Conservation (phyloP, 495 filamentous ascomycete species). For the Aspergillus carlsbadensis region DNA sequence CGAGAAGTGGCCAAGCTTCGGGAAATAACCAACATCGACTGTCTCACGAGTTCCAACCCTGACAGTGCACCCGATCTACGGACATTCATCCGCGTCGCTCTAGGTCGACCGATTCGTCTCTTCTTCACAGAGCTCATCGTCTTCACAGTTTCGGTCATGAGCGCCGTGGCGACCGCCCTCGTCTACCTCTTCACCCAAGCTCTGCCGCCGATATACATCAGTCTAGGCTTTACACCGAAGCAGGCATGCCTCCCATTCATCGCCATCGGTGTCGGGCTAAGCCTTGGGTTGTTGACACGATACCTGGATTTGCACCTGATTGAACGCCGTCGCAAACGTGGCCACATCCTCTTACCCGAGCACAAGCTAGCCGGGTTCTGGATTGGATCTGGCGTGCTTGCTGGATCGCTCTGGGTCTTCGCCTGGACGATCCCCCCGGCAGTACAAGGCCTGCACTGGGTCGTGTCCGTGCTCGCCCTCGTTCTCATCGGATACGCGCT, state of each 20-base stretch:
- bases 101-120: conserved; percentile 43
- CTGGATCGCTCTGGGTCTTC: conserved; percentile 50
- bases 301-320: conserved; percentile 42
- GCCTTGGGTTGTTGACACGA: conserved; percentile 45
- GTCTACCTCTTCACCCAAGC: conserved; percentile 57
- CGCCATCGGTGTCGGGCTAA: conserved; percentile 44
- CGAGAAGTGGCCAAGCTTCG: conserved; percentile 30
- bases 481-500: conserved; percentile 50
- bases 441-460: conserved; percentile 34
- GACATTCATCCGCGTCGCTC: conserved; percentile 38
- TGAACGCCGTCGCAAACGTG: conserved; percentile 27
- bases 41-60: conserved; percentile 35
- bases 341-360: conserved; percentile 40
- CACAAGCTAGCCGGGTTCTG: conserved; percentile 52
- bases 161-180: conserved; percentile 46
- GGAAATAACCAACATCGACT: conserved; percentile 22
- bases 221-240: conserved; percentile 38
- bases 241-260: conserved; percentile 50
- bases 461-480: conserved; percentile 42
- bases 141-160: conserved; percentile 44
- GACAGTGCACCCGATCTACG: conserved; percentile 39
- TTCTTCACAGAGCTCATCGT: conserved; percentile 53
- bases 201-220: conserved; percentile 44
- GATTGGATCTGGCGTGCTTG: conserved; percentile 47
- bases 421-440: conserved; percentile 51